These are phyloP conservation scores for Diaporthe velutina DNA, from an alignment of 2,329 filamentous ascomycete species.

Conservation along the genomic window DNA sequence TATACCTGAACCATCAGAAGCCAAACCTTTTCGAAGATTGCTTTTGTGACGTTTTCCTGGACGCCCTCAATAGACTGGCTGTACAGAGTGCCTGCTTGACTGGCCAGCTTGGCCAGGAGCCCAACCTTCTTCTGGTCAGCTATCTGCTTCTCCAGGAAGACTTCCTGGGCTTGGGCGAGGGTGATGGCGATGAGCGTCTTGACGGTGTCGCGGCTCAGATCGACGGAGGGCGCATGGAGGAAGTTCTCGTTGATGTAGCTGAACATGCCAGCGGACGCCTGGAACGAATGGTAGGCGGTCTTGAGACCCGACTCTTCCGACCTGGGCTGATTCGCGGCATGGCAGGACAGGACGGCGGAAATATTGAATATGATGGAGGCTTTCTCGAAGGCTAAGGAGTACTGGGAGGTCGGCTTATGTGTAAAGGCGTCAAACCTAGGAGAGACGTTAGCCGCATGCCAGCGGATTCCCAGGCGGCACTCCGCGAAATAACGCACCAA, in stretches of 20 bases:
- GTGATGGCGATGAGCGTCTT: slow-evolving; percentile 94
- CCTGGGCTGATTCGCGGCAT: slow-evolving; percentile 92
- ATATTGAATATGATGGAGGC: slow-evolving; percentile 99
- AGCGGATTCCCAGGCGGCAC: too few species aligned
- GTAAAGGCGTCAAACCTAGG: slow-evolving; percentile 98
- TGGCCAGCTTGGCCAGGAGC: slow-evolving; percentile 90
- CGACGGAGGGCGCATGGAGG: slow-evolving; percentile 94
- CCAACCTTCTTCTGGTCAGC: slow-evolving; percentile 93
- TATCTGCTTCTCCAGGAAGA: slow-evolving; percentile 97
- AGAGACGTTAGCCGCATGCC: slow-evolving; percentile 26
- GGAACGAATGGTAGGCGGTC: slow-evolving; percentile 97
- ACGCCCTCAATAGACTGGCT: slow-evolving; percentile 88
- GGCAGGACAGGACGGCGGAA: slow-evolving; percentile 93
- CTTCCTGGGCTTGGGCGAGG: slow-evolving; percentile 95
- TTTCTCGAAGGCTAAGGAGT: slow-evolving; percentile 97
- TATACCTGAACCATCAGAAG: slow-evolving; percentile 82
- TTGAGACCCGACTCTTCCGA: slow-evolving; percentile 94
- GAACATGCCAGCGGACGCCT: slow-evolving; percentile 98
- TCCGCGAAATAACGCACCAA: slow-evolving; percentile 71
- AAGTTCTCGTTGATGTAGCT: slow-evolving; percentile 99
- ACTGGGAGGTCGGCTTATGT: slow-evolving; percentile 96
- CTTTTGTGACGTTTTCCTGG: slow-evolving; percentile 91
- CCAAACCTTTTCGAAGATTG: slow-evolving; percentile 96
- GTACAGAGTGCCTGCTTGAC: slow-evolving; percentile 91
- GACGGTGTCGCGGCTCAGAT: slow-evolving; percentile 94